These are phyloP conservation scores for Stachybotrys elegans DNA, from an alignment of 2,329 filamentous ascomycete genomes.

Conservation along the genomic window DNA sequence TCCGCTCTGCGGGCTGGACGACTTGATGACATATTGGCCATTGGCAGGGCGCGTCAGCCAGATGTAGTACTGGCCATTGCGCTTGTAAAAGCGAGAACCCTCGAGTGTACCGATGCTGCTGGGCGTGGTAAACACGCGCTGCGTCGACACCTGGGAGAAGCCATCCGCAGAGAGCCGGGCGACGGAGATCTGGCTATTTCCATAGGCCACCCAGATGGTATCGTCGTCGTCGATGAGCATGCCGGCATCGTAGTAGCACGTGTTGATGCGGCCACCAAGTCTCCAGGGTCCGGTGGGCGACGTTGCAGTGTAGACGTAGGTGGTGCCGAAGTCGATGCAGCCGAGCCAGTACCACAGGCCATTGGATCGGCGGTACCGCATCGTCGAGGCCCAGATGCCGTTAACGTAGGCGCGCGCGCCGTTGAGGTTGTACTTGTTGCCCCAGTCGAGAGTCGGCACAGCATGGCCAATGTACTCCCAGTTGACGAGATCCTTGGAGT, in stretches of 20 bases:
- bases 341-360: conserved; percentile 9
- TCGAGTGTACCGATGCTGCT: conserved; percentile 30
- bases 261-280: conserved; percentile 4
- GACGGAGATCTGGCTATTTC: conserved; percentile 41
- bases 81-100: conserved; percentile 50
- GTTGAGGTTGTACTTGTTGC: conserved; percentile 39
- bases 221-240: conserved; percentile 55
- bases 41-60: conserved; percentile 38
- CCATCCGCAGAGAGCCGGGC: conserved; percentile 46
- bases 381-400: conserved; percentile 49
- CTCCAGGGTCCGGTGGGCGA: conserved; percentile 4
- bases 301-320: conserved; percentile 9
- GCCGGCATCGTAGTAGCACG: conserved; percentile 44
- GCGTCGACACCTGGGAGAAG: conserved; percentile 17
- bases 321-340: conserved; percentile 8
- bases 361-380: conserved; percentile 20
- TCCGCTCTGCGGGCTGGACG: conserved; percentile 42
- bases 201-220: conserved; percentile 54
- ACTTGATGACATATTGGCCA: conserved; percentile 42
- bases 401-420: conserved; percentile 38
- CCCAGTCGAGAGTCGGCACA: conserved; percentile 38
- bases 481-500: conserved; percentile 49
- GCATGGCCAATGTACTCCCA: conserved; percentile 43
- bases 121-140: not conserved
- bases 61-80: conserved; percentile 50